Evolutionary conservation across 2,329 filamentous ascomycete genomes (phyloP), one percentile per base, ranked within the genome.

Genomic region (Gyromitra esculenta): DNA sequence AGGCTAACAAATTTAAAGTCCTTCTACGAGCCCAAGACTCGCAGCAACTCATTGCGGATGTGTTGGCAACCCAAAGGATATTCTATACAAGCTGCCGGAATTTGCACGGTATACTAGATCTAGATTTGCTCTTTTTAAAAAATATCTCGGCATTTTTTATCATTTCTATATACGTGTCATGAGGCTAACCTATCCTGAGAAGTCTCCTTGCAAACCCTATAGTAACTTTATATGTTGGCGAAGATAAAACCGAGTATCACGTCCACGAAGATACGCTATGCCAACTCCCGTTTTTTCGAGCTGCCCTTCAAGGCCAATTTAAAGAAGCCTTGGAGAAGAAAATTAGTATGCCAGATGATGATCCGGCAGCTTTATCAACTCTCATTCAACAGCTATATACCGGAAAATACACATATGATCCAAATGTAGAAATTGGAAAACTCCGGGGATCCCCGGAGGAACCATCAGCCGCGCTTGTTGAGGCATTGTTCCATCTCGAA

Each of bases 191-290:
- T 41, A 60, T 18, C 37, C 6, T 9, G 31, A 21, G 15, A 7
- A 67, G 64, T 4, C 64, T 31, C n/a, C 35, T 56, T 18, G 21
- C 48, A 13, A 21, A 0, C 7, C 43, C 39, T 9, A 50, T 69
- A 1, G n/a, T 37, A 15, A 69, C 54, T 1, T 31, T 60, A 8
- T 59, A 31, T 18, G 54, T 60, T 9, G 66, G 41, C n/a, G 5
- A 59, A 2, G 15, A 18, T 9, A 8, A 25, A n/a, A 21, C 25
- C n/a, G 6, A 25, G 4, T 69, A 48, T 11, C 25, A 48, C 5
- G 66, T n/a, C 37, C 15, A 69, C 41, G 54, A 69, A 39, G 54
- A 50, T n/a, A 11, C 7, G 1, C 54, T 60, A 1, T 69, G 66
- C 41, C 4, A 25, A 1, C 39, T 69, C 5, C 25, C 25, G 1